Evolutionary conservation across 495 filamentous ascomycete genomes (phyloP).

Genomic region (Aspergillus mulundensis): DNA sequence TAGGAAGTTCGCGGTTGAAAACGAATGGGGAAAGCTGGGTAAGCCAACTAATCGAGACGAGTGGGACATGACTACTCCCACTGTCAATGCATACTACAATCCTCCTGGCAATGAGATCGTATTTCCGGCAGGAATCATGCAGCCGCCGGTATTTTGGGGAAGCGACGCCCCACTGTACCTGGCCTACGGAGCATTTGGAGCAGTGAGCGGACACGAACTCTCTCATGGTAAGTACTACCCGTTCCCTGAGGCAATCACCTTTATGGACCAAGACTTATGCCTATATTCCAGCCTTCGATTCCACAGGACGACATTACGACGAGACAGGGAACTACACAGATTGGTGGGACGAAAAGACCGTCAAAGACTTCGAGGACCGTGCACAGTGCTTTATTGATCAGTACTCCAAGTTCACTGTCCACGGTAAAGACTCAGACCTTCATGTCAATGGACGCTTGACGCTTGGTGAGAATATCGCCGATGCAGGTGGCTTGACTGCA

Average conservation of each 20-base stretch:
- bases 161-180: slow-evolving; percentile 59
- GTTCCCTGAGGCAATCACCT: too few species aligned
- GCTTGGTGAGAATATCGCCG: slow-evolving; percentile 72
- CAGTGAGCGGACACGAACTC: slow-evolving; percentile 69
- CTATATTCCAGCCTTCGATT: slow-evolving; percentile 56
- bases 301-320: slow-evolving; percentile 62
- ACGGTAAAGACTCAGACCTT: slow-evolving; percentile 49
- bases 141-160: slow-evolving; percentile 63
- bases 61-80: slow-evolving; percentile 60
- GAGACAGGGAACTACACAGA: slow-evolving; percentile 61
- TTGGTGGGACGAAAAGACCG: slow-evolving; percentile 68
- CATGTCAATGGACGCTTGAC: slow-evolving; percentile 68
- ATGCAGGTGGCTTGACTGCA: slow-evolving; percentile 65
- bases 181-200: slow-evolving; percentile 66
- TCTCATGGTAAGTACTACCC: slow-evolving; percentile 56
- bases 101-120: slow-evolving; percentile 63
- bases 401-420: slow-evolving; percentile 60
- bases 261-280: background rate
- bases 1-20: slow-evolving; percentile 40
- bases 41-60: slow-evolving; percentile 59
- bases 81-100: slow-evolving; percentile 64
- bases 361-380: slow-evolving; percentile 57
- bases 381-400: slow-evolving; percentile 69
- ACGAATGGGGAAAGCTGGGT: slow-evolving; percentile 55
- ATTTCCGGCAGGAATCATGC: slow-evolving; percentile 72